phyloP scores from a whole-genome alignment of 2,329 filamentous ascomycete species.

The Blastomyces percursus region DNA sequence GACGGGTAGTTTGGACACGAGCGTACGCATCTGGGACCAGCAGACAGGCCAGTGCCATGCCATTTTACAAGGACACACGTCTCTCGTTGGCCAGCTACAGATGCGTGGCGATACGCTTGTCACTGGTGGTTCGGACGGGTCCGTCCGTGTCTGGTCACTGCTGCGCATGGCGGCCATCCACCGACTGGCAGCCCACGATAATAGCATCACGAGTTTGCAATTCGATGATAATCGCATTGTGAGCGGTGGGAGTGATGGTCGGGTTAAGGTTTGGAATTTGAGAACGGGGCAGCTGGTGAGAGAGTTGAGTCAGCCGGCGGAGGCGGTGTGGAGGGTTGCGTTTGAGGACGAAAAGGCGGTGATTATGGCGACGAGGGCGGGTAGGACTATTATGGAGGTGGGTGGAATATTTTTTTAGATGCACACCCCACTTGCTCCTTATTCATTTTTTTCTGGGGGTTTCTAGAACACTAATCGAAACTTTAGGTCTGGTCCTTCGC shows the following conservation, averaged over 20 bases:
- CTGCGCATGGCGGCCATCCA: conserved; percentile 87
- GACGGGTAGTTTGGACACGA: conserved; percentile 91
- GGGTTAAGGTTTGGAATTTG: conserved; percentile 96
- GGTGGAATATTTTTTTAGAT: background rate
- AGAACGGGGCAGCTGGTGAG: conserved; percentile 83
- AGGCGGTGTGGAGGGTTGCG: conserved; percentile 94
- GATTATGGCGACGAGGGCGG: conserved; percentile 75
- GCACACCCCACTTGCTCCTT: background rate
- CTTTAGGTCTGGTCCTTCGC: conserved; percentile 87
- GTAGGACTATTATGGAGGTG: conserved; percentile 95
- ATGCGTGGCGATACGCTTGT: conserved; percentile 92
- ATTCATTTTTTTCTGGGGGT: background rate
- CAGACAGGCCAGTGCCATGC: conserved; percentile 76
- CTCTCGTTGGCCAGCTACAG: conserved; percentile 89
- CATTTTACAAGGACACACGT: conserved; percentile 92
- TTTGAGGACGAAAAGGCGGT: conserved; percentile 99
- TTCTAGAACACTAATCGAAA: conserved; percentile 19
- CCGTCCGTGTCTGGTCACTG: conserved; percentile 90
- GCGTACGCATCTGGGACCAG: conserved; percentile 93
- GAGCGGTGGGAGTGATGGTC: conserved; percentile 90
- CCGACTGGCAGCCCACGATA: conserved; percentile 89
- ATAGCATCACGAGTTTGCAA: conserved; percentile 93
- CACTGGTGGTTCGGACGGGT: conserved; percentile 91
- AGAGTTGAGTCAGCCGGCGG: conserved; percentile 80
- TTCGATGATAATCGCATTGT: conserved; percentile 95